These are phyloP conservation scores for Aphanomyces invadans DNA, from an alignment of 352 stramenopile genomes.

Conservation along the genomic window DNA sequence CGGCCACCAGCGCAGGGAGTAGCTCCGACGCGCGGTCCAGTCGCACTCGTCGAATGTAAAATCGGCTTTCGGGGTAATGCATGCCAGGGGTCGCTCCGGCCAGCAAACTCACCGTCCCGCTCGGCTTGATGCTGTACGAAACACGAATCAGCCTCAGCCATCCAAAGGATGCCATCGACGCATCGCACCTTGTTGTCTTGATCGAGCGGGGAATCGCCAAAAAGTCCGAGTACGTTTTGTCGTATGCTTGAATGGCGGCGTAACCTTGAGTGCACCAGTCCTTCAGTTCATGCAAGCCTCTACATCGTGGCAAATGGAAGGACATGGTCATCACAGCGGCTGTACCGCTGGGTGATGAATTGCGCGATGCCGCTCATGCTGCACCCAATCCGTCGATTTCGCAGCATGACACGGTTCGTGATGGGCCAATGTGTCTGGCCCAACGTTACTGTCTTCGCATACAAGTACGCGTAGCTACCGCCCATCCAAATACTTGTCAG, in stretches of 20 bases:
- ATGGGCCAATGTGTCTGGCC: slow-evolving; percentile 85
- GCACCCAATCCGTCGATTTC: slow-evolving; percentile 88
- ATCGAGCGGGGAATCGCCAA: slow-evolving; percentile 83
- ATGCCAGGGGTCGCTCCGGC: slow-evolving; percentile 89
- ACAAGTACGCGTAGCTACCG: slow-evolving; percentile 72
- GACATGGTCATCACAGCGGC: not conserved
- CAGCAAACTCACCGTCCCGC: slow-evolving; percentile 88
- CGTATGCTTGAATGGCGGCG: slow-evolving; percentile 60
- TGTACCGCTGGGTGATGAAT: slow-evolving; percentile 61
- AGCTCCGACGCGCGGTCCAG: slow-evolving; percentile 78
- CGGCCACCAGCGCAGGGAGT: slow-evolving; percentile 51
- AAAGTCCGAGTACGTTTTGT: slow-evolving; percentile 54
- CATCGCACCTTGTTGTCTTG: slow-evolving; percentile 79
- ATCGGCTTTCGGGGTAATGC: slow-evolving; percentile 89
- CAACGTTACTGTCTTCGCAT: slow-evolving; percentile 93
- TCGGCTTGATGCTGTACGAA: slow-evolving; percentile 58
- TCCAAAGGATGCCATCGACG: too few species aligned
- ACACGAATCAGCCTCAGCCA: too few species aligned
- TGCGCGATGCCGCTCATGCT: slow-evolving; percentile 91
- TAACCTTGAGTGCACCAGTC: slow-evolving; percentile 86
- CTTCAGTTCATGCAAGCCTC: slow-evolving; percentile 71
- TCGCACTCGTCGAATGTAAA: slow-evolving; percentile 88
- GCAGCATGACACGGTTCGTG: slow-evolving; percentile 88
- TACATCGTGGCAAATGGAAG: not conserved
- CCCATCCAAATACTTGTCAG: not conserved